Evolutionary conservation across 352 stramenopile species (phyloP).

Genomic region (Pythium utonaiense): DNA sequence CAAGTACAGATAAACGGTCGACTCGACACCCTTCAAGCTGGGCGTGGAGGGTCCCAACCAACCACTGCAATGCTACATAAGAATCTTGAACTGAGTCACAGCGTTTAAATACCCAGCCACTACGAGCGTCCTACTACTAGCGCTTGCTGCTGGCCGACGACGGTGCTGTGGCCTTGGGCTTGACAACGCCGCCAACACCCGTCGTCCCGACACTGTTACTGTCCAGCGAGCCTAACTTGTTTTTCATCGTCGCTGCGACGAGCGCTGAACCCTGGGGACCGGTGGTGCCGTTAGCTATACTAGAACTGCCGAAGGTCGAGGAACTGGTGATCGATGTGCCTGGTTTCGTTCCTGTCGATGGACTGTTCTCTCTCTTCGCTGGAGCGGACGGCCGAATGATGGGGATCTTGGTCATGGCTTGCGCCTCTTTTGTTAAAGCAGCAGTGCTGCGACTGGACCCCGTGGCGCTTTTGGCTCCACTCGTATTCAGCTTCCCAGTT

Average conservation of each 20-base stretch:
- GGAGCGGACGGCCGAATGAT: conserved; percentile 68
- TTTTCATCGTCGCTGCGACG: conserved; percentile 30
- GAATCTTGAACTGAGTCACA: conserved; percentile 4
- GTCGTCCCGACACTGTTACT: conserved; percentile 18
- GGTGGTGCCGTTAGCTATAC: conserved; percentile 1
- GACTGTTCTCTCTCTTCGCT: conserved; percentile 64
- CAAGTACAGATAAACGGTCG: conserved; percentile 85
- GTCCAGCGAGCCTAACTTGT: conserved; percentile 34
- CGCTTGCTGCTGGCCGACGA: conserved; percentile 27
- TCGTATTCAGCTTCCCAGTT: conserved; percentile 41
- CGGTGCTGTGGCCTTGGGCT: conserved; percentile 32
- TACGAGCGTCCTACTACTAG: conserved; percentile 4
- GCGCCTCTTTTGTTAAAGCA: conserved; percentile 41
- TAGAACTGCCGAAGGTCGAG: conserved; percentile 1
- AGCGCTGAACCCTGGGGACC: conserved; percentile 25
- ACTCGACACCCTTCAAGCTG: neutral
- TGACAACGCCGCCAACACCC: conserved; percentile 15
- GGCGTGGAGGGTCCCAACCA: neutral
- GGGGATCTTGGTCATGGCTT: conserved; percentile 63
- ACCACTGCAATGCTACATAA: neutral
- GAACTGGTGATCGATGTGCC: conserved; percentile 5
- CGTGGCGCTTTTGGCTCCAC: conserved; percentile 32
- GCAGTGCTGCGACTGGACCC: conserved; percentile 35
- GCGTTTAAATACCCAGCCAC: conserved; percentile 7
- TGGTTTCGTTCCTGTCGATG: conserved; percentile 49